A percentile compares a stretch with the other conserved stretches of the same genome.
These are phyloP conservation scores for Phytophthora vignae DNA, from an alignment of 352 stramenopile species.

Conservation along the genomic window DNA sequence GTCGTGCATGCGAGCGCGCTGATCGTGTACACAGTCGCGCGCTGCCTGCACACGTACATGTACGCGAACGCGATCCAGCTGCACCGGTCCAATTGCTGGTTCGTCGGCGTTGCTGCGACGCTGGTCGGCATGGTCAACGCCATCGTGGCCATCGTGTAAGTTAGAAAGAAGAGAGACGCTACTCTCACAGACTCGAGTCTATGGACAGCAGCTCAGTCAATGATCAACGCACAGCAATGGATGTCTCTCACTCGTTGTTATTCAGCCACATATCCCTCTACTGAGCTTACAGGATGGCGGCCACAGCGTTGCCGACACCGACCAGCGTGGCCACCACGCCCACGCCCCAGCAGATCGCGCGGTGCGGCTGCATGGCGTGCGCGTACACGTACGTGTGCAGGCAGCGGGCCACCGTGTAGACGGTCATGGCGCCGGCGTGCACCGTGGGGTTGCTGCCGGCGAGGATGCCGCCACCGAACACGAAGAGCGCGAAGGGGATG, in stretches of 20 bases:
- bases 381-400: slow-evolving; percentile 60
- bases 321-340: slow-evolving; percentile 41
- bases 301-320: slow-evolving; percentile 42
- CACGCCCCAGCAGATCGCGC: slow-evolving; percentile 40
- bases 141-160: slow-evolving; percentile 29
- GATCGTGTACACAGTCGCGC: slow-evolving; percentile 42
- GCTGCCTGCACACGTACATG: no score
- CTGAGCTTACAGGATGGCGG: slow-evolving; percentile 26
- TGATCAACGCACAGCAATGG: background rate
- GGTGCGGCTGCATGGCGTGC: slow-evolving; percentile 57
- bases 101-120: slow-evolving; percentile 38
- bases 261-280: background rate
- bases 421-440: slow-evolving; percentile 46
- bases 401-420: slow-evolving; percentile 52
- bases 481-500: slow-evolving; percentile 59
- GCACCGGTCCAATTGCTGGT: slow-evolving; percentile 47
- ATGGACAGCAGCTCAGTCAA: background rate
- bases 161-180: background rate
- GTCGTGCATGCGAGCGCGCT: slow-evolving; percentile 40
- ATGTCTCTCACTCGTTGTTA: background rate
- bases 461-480: slow-evolving; percentile 54
- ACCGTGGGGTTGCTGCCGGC: slow-evolving; percentile 42
- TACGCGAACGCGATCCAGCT: slow-evolving; percentile 47
- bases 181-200: background rate
- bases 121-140: slow-evolving; percentile 43